A percentile compares a stretch with the other conserved stretches of the same genome.
Conservation (phyloP, 2,329 filamentous ascomycete species). For the Colletotrichum tropicale region DNA sequence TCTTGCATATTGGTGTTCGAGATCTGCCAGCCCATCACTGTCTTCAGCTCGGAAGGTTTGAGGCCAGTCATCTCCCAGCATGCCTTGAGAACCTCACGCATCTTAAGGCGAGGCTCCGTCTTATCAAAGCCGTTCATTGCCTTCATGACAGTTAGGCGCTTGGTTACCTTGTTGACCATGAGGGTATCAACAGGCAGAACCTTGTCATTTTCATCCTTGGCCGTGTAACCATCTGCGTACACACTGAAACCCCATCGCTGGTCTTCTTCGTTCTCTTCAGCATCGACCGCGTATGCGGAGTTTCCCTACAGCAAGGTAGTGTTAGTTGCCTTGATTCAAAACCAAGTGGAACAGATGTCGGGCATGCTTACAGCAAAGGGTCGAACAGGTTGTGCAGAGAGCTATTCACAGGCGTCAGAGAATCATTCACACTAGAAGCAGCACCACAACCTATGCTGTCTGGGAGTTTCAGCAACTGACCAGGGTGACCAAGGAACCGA, state of each 20-base stretch:
- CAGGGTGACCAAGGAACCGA: not conserved
- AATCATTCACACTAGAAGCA: not conserved
- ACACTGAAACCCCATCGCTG: not conserved
- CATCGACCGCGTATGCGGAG: not conserved
- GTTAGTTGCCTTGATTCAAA: too few species aligned
- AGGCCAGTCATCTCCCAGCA: not conserved
- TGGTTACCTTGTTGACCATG: not conserved
- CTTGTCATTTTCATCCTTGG: not conserved
- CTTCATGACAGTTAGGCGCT: not conserved
- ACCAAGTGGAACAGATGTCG: too few species aligned
- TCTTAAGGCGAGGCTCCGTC: not conserved
- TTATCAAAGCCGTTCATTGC: not conserved
- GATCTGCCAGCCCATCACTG: not conserved
- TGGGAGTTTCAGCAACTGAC: not conserved
- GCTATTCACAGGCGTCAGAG: not conserved
- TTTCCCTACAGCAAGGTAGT: not conserved
- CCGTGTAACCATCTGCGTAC: not conserved
- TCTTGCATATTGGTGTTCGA: not conserved
- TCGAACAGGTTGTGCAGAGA: not conserved
- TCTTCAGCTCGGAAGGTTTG: not conserved
- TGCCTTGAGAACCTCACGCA: not conserved
- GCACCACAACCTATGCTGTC: fast-evolving
- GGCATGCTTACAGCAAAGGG: not conserved
- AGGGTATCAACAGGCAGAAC: not conserved
- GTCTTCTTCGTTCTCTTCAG: not conserved